Conservation (phyloP, 345 rosid species). For the Arabidopsis arenosa region DNA sequence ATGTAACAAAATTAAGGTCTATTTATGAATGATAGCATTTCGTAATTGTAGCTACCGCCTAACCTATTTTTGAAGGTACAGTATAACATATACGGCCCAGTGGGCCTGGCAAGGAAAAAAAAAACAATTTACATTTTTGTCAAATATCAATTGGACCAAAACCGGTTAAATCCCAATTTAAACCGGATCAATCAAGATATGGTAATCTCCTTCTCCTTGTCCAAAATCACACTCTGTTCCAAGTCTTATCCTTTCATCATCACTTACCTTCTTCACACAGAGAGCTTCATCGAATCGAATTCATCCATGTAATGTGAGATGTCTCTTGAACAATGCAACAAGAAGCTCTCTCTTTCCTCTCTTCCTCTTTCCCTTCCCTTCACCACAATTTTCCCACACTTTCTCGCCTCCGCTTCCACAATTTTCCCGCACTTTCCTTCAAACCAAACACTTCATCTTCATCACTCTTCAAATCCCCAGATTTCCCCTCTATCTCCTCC, state of each 20-base stretch:
- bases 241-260: conserved; percentile 40
- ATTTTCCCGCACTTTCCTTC: conserved; percentile 54
- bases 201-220: not conserved
- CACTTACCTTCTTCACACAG: not conserved
- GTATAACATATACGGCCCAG: no score
- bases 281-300: not conserved
- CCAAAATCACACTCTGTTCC: conserved; percentile 24
- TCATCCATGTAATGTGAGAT: conserved; percentile 38
- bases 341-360: conserved; percentile 55
- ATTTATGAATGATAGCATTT: no score
- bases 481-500: conserved; percentile 38
- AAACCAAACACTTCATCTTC: conserved; percentile 50
- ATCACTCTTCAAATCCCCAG: conserved; percentile 49
- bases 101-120: not conserved
- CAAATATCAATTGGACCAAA: not conserved
- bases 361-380: conserved; percentile 45
- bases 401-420: conserved; percentile 55
- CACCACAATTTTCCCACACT: conserved; percentile 51
- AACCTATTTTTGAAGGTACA: no score
- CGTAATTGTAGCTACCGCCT: no score
- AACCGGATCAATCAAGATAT: conserved; percentile 23
- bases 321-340: conserved; percentile 61
- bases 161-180: not conserved
- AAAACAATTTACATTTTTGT: not conserved
- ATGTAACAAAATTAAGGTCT: no score